Evolutionary conservation across 495 filamentous ascomycete genomes (phyloP).

Genomic region (Aspergillus sparsus): DNA sequence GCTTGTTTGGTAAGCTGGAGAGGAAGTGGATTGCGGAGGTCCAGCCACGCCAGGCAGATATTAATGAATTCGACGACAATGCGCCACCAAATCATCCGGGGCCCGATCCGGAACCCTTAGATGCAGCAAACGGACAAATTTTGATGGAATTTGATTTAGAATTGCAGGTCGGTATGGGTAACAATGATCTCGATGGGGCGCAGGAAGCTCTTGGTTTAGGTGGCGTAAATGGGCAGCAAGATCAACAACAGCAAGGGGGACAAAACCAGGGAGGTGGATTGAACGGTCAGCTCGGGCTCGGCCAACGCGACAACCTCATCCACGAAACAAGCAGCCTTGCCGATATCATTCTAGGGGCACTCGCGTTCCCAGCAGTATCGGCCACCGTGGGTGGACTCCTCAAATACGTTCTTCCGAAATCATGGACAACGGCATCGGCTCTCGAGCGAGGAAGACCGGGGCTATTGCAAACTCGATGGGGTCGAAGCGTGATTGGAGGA

Average conservation of each 20-base stretch:
- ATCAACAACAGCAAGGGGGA: slow-evolving; percentile 29
- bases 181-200: slow-evolving; percentile 5
- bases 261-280: slow-evolving; percentile 24
- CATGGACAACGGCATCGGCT: slow-evolving; percentile 57
- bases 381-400: slow-evolving; percentile 69
- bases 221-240: slow-evolving; percentile 33
- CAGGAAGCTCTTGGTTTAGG: slow-evolving; percentile 13
- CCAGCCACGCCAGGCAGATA: slow-evolving; percentile 58
- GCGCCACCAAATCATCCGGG: slow-evolving; percentile 48
- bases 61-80: slow-evolving; percentile 45
- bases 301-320: slow-evolving; percentile 49
- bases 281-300: slow-evolving; percentile 38
- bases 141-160: slow-evolving; percentile 50
- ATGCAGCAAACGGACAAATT: slow-evolving; percentile 42
- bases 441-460: slow-evolving; percentile 50
- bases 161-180: slow-evolving; percentile 43
- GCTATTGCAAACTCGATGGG: slow-evolving; percentile 73
- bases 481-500: slow-evolving; percentile 75
- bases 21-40: slow-evolving; percentile 66
- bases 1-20: slow-evolving; percentile 62
- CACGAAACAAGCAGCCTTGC: slow-evolving; percentile 54
- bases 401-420: slow-evolving; percentile 58
- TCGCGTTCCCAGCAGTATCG: slow-evolving; percentile 63
- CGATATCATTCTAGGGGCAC: slow-evolving; percentile 60
- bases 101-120: slow-evolving; percentile 39